Conservation (phyloP, 2,329 filamentous ascomycete genomes). For the Cercospora nicotianae region DNA sequence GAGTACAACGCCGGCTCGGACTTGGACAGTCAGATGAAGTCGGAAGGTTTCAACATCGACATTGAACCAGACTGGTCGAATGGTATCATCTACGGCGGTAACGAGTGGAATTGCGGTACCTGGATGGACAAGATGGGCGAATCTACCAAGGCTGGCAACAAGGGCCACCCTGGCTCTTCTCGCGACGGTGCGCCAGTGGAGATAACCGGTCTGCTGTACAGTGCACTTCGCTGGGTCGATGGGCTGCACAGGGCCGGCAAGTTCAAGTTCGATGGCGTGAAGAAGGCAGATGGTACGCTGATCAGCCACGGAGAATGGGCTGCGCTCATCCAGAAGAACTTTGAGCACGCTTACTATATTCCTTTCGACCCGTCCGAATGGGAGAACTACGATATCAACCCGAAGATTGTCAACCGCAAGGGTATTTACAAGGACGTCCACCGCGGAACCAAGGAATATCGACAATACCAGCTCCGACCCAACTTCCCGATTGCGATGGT, state of each 20-base stretch:
- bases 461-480: constrained; percentile 92
- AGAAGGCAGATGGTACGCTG: constrained; percentile 44
- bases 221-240: constrained; percentile 77
- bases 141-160: constrained; percentile 83
- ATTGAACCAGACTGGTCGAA: constrained; percentile 88
- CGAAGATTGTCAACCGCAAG: constrained; percentile 77
- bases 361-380: constrained; percentile 71
- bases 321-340: constrained; percentile 73
- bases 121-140: constrained; percentile 99
- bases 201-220: constrained; percentile 92
- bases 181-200: constrained; percentile 93
- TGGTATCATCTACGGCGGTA: constrained; percentile 91
- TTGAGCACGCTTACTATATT: constrained; percentile 90
- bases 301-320: constrained; percentile 81
- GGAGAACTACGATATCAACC: constrained; percentile 74
- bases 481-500: constrained; percentile 97
- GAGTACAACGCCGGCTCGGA: constrained; percentile 90
- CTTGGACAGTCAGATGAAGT: constrained; percentile 89
- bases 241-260: constrained; percentile 65
- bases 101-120: constrained; percentile 91
- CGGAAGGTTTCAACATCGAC: constrained; percentile 88
- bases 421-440: constrained; percentile 99
- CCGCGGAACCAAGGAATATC: constrained; percentile 88
- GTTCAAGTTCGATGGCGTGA: constrained; percentile 73
- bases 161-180: constrained; percentile 93